Conservation (phyloP, 441 rosid species). For the Erodium texanum region DNA sequence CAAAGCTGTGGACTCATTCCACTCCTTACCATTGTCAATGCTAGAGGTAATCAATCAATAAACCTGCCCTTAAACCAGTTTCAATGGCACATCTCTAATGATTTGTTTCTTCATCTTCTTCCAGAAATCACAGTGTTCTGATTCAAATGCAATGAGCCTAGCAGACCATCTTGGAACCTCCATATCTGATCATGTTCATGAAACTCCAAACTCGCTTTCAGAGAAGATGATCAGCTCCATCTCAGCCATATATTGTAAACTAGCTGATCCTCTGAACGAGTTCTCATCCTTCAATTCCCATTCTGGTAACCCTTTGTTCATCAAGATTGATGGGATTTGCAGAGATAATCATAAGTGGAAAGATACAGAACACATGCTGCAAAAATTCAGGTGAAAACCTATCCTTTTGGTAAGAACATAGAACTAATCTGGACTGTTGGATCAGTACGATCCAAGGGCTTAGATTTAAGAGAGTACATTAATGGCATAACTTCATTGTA, state of each 20-base stretch:
- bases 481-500: constrained; percentile 17
- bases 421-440: too few species aligned
- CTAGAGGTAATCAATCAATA: constrained; percentile 47
- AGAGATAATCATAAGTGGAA: constrained; percentile 44
- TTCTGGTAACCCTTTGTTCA: constrained; percentile 39
- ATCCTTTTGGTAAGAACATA: too few species aligned
- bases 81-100: neutral
- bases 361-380: constrained; percentile 41
- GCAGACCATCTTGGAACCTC: constrained; percentile 38
- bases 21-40: constrained; percentile 86
- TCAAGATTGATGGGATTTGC: constrained; percentile 38
- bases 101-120: constrained; percentile 11
- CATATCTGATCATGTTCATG: constrained; percentile 27
- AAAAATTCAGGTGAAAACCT: constrained; percentile 45
- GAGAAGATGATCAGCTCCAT: constrained; percentile 79
- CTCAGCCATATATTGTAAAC: constrained; percentile 46
- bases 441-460: too few species aligned
- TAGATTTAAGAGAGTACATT: too few species aligned
- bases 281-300: constrained; percentile 44
- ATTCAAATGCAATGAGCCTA: constrained; percentile 28
- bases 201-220: constrained; percentile 58
- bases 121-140: constrained; percentile 35
- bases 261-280: constrained; percentile 38
- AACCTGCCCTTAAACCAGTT: neutral
- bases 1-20: constrained; percentile 51